These are phyloP conservation scores for Theobroma cacao DNA, from an alignment of 345 rosid genomes.

Conservation along the genomic window DNA sequence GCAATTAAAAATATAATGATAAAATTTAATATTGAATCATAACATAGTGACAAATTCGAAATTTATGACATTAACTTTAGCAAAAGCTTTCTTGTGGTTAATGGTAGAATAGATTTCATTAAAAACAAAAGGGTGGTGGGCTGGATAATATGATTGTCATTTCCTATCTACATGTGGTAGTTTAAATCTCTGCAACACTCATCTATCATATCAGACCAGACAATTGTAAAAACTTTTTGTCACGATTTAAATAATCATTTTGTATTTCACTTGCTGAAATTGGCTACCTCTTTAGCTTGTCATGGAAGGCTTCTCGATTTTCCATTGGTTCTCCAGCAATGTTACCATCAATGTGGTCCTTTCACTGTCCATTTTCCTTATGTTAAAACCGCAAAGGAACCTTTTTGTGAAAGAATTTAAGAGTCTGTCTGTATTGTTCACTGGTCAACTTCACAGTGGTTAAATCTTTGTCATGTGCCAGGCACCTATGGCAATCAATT, in stretches of 20 bases:
- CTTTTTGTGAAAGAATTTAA: background rate
- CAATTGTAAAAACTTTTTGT: background rate
- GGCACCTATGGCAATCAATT: background rate
- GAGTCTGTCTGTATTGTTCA: background rate
- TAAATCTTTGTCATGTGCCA: background rate
- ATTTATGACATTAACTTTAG: too few species aligned
- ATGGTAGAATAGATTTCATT: background rate
- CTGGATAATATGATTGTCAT: background rate
- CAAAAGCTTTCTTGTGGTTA: background rate
- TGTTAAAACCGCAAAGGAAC: background rate
- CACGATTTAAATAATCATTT: background rate
- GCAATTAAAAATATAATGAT: too few species aligned
- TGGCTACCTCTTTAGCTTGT: background rate
- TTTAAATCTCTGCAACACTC: background rate
- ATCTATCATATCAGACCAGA: background rate
- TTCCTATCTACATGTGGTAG: background rate
- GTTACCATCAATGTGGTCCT: background rate
- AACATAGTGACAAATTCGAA: too few species aligned
- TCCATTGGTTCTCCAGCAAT: background rate
- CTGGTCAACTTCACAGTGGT: background rate
- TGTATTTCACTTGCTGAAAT: background rate
- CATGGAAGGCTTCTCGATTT: background rate
- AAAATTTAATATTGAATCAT: too few species aligned
- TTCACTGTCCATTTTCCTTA: background rate
- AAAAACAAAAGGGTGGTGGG: too few species aligned